Evolutionary conservation across 2,329 filamentous ascomycete species (phyloP).

Genomic region (Sporothrix curviconia): DNA sequence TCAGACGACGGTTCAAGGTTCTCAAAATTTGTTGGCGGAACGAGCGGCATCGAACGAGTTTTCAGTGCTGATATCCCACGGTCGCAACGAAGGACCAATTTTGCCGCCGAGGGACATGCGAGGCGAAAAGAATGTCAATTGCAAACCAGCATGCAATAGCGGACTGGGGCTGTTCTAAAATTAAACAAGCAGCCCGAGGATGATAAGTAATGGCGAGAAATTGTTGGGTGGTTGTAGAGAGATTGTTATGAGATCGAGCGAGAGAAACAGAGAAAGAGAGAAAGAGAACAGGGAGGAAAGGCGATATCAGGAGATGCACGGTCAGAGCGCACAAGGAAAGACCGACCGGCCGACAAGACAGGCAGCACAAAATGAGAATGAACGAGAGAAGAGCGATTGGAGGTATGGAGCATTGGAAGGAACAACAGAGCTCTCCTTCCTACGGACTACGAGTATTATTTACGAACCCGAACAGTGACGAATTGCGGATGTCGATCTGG

Average conservation of each 20-base stretch:
- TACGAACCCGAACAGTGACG: too few relatives aligned
- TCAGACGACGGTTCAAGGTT: too few relatives aligned
- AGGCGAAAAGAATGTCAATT: neutral
- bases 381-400: conserved; percentile 4
- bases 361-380: neutral
- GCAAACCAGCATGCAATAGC: too few relatives aligned
- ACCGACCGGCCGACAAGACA: too few relatives aligned
- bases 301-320: neutral
- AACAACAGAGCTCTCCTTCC: neutral
- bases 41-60: too few relatives aligned
- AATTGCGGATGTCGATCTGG: conserved; percentile 12
- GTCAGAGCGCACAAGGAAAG: too few relatives aligned
- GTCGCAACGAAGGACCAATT: neutral
- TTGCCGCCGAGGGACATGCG: neutral
- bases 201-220: neutral
- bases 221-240: neutral
- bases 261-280: neutral
- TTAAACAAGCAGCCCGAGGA: neutral
- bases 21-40: too few relatives aligned
- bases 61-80: neutral
- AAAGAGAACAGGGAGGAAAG: neutral
- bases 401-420: too few relatives aligned
- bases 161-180: neutral
- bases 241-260: too few relatives aligned
- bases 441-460: too few relatives aligned